Conservation (phyloP, 2,329 filamentous ascomycete species). For the Neopestalotiopsis clavispora region DNA sequence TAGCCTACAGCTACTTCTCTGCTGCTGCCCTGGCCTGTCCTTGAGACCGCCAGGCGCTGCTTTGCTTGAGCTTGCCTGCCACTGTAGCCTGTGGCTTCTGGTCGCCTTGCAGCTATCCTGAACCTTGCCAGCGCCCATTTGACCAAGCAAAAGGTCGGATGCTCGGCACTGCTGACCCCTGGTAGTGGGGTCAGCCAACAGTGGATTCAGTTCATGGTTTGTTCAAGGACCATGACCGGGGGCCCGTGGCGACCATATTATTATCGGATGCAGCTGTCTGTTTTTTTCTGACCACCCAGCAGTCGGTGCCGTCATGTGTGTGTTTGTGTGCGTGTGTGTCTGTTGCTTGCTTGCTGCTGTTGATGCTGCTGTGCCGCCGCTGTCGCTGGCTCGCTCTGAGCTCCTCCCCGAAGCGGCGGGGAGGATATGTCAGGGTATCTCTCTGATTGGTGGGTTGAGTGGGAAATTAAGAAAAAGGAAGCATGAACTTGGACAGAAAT, state of each 20-base stretch:
- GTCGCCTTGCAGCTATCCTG: neutral
- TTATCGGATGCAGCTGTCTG: no score
- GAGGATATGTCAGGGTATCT: neutral
- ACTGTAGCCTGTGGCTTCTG: neutral
- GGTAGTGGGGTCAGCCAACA: neutral
- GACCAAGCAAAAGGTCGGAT: neutral
- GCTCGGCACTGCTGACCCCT: conserved; percentile 1
- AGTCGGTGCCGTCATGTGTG: no score
- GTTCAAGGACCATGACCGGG: neutral
- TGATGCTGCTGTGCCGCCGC: neutral
- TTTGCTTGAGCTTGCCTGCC: no score
- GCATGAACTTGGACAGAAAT: neutral
- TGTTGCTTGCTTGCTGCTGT: no score
- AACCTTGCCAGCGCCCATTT: neutral
- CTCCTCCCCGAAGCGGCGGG: neutral
- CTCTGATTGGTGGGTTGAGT: conserved; percentile 1
- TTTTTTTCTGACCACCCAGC: no score
- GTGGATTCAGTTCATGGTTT: neutral
- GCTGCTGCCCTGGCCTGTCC: no score
- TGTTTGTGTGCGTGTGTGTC: no score
- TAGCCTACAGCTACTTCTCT: no score
- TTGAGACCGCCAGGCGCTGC: no score
- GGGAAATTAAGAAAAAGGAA: neutral
- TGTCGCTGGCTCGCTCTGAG: neutral
- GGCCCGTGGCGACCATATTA: neutral